Conservation (phyloP, 1,284 basidiomycete genomes). For the Fomitopsis pinicola region DNA sequence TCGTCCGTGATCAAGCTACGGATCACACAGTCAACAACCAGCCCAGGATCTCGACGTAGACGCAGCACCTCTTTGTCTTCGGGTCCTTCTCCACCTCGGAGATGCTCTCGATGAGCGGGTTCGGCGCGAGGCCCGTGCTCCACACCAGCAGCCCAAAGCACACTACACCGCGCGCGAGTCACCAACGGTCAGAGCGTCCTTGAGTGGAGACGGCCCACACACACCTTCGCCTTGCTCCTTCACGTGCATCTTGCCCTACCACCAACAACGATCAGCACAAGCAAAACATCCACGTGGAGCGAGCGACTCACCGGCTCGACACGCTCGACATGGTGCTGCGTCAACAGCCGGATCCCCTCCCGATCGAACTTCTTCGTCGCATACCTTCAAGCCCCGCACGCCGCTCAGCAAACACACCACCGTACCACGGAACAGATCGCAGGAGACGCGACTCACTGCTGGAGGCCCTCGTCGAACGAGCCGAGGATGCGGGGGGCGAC, state of each 20-base stretch:
- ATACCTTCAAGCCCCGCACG: conserved; percentile 44
- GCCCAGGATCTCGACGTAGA: too few relatives aligned
- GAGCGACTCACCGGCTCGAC: conserved; percentile 56
- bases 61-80: conserved; percentile 55
- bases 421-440: neutral
- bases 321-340: conserved; percentile 75
- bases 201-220: conserved; percentile 5
- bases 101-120: conserved; percentile 68
- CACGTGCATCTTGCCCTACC: conserved; percentile 53
- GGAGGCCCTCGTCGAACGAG: conserved; percentile 70
- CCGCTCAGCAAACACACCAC: neutral
- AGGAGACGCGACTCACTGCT: conserved; percentile 39
- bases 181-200: conserved; percentile 1
- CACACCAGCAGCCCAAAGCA: conserved; percentile 83
- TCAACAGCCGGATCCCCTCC: conserved; percentile 75
- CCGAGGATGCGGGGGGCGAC: conserved; percentile 80
- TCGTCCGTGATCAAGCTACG: conserved; percentile 53
- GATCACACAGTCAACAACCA: too few relatives aligned
- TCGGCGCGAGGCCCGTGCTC: conserved; percentile 81
- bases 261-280: neutral
- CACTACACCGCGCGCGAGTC: conserved; percentile 35
- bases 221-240: conserved; percentile 60
- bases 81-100: conserved; percentile 57
- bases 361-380: conserved; percentile 71
- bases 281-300: conserved; percentile 8